A percentile compares a stretch with the other conserved stretches of the same genome.
phyloP scores from a whole-genome alignment of 345 rosid genomes.

The Pistacia atlantica region DNA sequence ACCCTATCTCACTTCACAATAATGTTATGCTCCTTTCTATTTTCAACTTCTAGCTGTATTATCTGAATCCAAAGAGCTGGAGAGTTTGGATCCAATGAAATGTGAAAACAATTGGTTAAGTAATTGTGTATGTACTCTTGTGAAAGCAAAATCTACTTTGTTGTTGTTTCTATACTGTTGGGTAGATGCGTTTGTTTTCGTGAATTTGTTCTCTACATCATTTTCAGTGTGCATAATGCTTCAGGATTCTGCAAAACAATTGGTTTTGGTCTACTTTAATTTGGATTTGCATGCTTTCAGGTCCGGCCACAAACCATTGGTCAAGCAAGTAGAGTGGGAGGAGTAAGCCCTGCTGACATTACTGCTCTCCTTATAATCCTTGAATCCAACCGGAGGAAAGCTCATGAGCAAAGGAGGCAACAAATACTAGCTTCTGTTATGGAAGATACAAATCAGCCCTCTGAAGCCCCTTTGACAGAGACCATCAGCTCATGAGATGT shows the following conservation, averaged over 20 bases:
- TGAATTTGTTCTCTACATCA: background rate
- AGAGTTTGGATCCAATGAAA: background rate
- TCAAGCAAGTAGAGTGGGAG: constrained; percentile 94
- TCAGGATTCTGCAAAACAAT: background rate
- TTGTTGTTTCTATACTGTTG: background rate
- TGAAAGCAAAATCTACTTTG: background rate
- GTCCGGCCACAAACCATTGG: constrained; percentile 91
- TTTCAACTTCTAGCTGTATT: background rate
- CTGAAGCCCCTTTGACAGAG: constrained; percentile 34
- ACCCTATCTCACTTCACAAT: background rate
- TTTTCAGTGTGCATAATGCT: background rate
- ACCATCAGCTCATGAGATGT: constrained; percentile 29
- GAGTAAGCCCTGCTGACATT: constrained; percentile 95
- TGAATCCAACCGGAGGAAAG: constrained; percentile 73
- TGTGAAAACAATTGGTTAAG: background rate
- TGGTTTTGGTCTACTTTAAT: constrained; percentile 12
- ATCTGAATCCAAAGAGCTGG: background rate
- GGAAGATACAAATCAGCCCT: constrained; percentile 31
- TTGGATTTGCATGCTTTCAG: constrained; percentile 40
- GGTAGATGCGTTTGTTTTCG: background rate
- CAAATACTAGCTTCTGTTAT: constrained; percentile 40
- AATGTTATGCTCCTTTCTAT: background rate
- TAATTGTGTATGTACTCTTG: background rate
- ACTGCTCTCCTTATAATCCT: constrained; percentile 86
- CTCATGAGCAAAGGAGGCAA: constrained; percentile 58